phyloP scores from a whole-genome alignment of 495 filamentous ascomycete species.

The Penicillium soppii region DNA sequence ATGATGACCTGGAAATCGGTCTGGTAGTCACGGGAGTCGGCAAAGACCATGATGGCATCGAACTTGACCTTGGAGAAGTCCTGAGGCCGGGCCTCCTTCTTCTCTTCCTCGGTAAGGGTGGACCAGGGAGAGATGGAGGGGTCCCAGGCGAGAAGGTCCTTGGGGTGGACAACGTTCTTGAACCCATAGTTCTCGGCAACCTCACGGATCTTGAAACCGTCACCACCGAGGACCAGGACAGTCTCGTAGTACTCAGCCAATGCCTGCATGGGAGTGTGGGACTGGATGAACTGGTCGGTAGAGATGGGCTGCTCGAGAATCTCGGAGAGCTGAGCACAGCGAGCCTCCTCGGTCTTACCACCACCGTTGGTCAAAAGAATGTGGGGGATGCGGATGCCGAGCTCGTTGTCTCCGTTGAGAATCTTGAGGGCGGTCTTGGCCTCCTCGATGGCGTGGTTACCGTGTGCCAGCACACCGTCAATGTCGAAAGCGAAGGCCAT shows the following conservation, averaged over 20 bases:
- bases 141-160: conserved; percentile 87
- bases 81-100: conserved; percentile 62
- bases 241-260: conserved; percentile 79
- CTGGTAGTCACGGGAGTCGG: conserved; percentile 79
- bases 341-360: conserved; percentile 82
- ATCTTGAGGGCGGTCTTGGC: conserved; percentile 82
- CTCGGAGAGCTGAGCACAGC: conserved; percentile 73
- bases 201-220: conserved; percentile 82
- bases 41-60: conserved; percentile 80
- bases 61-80: conserved; percentile 71
- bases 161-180: conserved; percentile 82
- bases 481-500: conserved; percentile 94
- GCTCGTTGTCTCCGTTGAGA: conserved; percentile 81
- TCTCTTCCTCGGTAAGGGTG: conserved; percentile 66
- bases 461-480: conserved; percentile 82
- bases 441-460: conserved; percentile 76
- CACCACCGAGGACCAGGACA: conserved; percentile 83
- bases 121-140: conserved; percentile 80
- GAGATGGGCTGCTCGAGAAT: conserved; percentile 73
- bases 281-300: conserved; percentile 88
- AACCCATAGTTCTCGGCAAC: conserved; percentile 89
- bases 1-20: conserved; percentile 85
- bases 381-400: conserved; percentile 83
- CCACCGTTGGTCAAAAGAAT: conserved; percentile 95
- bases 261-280: conserved; percentile 91